Base-by-base conservation (phyloP, 306 rosid species). In the Quercus mongolica region DNA sequence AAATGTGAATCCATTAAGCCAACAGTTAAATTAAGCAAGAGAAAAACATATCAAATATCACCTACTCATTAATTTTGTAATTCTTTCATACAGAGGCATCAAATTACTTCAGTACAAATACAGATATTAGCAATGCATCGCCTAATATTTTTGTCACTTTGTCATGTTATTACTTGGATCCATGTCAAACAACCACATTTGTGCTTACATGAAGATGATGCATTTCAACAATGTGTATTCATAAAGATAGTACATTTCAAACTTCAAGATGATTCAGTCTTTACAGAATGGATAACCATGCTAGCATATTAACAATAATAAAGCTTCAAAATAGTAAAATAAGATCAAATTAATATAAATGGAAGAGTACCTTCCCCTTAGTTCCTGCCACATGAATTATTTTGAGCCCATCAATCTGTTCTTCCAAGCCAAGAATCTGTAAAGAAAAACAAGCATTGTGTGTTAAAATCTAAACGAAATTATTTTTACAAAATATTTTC, bases 351-450 rank as follows among this genome's bases (percentile, higher is more conserved):
- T 51, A 56, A 54, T 59, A 68, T 56, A 56, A 69, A 4, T 28
- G 55, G 72, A 68, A 71, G 52, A 69, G 64, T 82, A 90, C 97
- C 97, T 92, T 92, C 73, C 97, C 97, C 88, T 90, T 92, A 31
- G 97, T 92, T 76, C 97, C 97, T 30, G 95, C 95, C 65, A 92
- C 95, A 56, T 92, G 97, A 83, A 92, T 86, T 75, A 92, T 87
- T 79, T 85, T 92, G 83, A 92, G 93, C 74, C 79, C 81, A 35
- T 55, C 83, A 55, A 92, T 75, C 63, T 82, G 80, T 83, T 90
- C 89, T 62, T 83, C 92, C 85, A 92, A 79, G 71, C 64, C 92
- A 59, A 92, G 83, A 76, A 92, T 90, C 97, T 92, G 86, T 52
- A 71, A 21, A 63, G 69, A 74, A 79, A 83, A 71, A 18, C 23